These are phyloP conservation scores for Beauveria brongniartii DNA, from an alignment of 2,329 filamentous ascomycete species.

Conservation along the genomic window DNA sequence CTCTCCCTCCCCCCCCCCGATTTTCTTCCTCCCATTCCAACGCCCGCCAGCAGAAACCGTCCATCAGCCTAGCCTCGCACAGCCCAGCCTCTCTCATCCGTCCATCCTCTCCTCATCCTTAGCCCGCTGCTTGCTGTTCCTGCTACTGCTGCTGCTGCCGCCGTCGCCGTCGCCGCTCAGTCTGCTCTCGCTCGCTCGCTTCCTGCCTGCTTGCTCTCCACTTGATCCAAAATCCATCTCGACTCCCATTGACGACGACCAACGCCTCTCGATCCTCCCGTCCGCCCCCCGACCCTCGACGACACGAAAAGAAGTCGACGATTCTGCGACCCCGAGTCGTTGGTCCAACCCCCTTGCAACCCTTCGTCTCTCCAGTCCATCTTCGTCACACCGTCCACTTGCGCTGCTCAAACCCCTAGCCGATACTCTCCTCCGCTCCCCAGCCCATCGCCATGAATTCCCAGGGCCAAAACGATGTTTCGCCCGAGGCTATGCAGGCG, in stretches of 20 bases:
- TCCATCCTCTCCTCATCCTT: neutral
- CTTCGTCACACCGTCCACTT: neutral
- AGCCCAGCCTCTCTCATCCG: conserved; percentile 3
- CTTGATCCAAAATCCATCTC: neutral
- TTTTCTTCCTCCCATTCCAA: conserved; percentile 1
- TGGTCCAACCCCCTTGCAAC: conserved; percentile 11
- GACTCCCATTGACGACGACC: conserved; percentile 8
- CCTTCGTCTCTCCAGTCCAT: conserved; percentile 8
- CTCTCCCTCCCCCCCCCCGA: neutral
- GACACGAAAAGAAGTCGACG: conserved; percentile 10
- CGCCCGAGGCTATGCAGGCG: conserved; percentile 79
- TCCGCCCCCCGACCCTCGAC: conserved; percentile 13
- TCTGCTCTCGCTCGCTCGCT: neutral
- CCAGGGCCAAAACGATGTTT: conserved; percentile 54
- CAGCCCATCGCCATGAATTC: conserved; percentile 42
- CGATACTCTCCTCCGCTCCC: neutral
- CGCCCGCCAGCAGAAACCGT: neutral
- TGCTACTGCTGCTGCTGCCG: neutral
- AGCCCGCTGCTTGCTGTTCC: neutral
- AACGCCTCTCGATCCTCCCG: conserved; percentile 6
- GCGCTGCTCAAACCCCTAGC: conserved; percentile 3
- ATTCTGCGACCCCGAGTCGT: neutral
- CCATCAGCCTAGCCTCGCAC: neutral
- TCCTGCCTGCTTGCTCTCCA: conserved; percentile 3
- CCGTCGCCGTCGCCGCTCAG: neutral